phyloP scores from a whole-genome alignment of 2,329 filamentous ascomycete species.

The Cercospora nicotianae region DNA sequence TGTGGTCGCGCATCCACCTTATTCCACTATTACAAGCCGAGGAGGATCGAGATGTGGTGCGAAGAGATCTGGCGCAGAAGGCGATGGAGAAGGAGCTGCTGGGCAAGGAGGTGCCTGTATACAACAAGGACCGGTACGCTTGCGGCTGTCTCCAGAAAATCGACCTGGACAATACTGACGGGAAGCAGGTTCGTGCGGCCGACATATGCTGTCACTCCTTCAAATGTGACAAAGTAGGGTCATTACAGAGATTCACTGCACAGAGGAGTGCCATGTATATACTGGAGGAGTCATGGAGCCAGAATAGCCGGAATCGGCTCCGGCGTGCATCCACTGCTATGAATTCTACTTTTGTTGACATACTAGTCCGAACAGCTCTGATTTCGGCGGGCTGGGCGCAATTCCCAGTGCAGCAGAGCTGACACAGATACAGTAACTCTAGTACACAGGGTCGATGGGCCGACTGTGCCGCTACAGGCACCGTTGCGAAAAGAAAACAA shows the following conservation, averaged over 20 bases:
- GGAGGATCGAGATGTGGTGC: slow-evolving; percentile 91
- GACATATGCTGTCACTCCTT: slow-evolving; percentile 72
- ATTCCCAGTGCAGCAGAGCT: background rate
- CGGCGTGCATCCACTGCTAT: background rate
- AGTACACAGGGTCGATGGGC: background rate
- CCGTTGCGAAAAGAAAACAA: too few species aligned
- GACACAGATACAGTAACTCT: background rate
- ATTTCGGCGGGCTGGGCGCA: background rate
- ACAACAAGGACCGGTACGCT: slow-evolving; percentile 81
- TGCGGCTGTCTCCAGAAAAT: background rate
- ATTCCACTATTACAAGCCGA: slow-evolving; percentile 93
- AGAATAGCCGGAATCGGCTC: background rate
- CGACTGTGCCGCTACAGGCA: too few species aligned
- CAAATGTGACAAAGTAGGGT: slow-evolving; percentile 57
- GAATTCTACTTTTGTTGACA: background rate
- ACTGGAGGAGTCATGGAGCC: slow-evolving; percentile 3
- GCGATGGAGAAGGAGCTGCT: slow-evolving; percentile 86
- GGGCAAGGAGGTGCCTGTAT: slow-evolving; percentile 79
- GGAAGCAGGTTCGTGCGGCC: slow-evolving; percentile 71
- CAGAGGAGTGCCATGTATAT: slow-evolving; percentile 13
- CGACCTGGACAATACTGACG: slow-evolving; percentile 12
- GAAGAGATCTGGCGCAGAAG: slow-evolving; percentile 82
- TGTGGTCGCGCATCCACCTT: slow-evolving; percentile 95
- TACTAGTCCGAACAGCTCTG: background rate
- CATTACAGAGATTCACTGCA: background rate